Conservation (phyloP, 75 land plant species). For the Cryptomeria japonica region DNA sequence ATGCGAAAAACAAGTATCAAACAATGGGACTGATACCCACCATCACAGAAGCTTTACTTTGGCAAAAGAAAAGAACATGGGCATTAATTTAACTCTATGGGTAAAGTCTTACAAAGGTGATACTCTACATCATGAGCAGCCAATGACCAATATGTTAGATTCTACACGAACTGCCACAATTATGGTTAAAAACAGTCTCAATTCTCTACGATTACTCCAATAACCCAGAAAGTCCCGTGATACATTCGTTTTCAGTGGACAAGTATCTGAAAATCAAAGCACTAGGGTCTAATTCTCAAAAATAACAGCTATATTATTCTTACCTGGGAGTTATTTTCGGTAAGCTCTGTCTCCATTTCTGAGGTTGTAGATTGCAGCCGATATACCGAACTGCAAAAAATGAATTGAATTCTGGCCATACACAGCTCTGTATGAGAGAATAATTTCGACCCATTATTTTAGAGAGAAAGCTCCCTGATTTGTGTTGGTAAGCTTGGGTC, state of each 20-base stretch:
- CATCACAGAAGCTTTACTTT: neutral
- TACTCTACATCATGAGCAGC: constrained; percentile 38
- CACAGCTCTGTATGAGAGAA: neutral
- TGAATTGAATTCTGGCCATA: neutral
- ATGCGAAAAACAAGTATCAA: neutral
- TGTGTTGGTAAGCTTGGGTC: neutral
- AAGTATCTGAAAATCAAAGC: neutral
- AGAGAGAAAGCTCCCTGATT: neutral
- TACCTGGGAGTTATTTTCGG: neutral
- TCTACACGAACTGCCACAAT: neutral
- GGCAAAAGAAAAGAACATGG: neutral
- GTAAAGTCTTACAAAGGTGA: neutral
- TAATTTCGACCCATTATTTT: no score
- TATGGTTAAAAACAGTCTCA: neutral
- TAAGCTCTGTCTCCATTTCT: neutral
- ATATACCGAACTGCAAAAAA: neutral
- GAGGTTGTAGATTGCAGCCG: neutral
- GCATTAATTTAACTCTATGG: neutral
- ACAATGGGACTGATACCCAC: neutral
- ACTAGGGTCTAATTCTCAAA: neutral
- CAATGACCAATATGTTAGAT: neutral
- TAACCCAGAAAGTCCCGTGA: neutral
- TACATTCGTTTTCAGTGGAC: neutral
- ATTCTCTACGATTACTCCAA: neutral
- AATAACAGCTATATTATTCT: neutral